Base-by-base conservation (phyloP, 176 grass and related monocot species). In the Aechmea fasciata region DNA sequence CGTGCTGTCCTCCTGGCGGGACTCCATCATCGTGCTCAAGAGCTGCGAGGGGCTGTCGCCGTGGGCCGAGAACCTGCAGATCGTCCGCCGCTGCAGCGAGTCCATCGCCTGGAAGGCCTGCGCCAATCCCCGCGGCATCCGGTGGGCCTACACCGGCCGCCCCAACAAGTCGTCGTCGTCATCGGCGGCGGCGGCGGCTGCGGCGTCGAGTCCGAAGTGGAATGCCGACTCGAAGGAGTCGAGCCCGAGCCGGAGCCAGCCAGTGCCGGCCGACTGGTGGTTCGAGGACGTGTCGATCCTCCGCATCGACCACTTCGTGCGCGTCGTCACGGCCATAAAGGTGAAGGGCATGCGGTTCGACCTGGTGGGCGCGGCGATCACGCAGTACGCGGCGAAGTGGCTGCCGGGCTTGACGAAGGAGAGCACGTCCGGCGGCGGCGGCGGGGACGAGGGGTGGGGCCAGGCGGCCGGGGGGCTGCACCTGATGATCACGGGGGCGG, bases 61-160 rank as follows among this genome's bases (percentile, higher is more conserved):
- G 0, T 99, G 94, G 94, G 84, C 89, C 2, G 94, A 99, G 75
- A 93, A 99, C 94, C 85, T 99, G n/a, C 89, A 99, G 79, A 99
- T 99, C 74, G 89, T 93, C 59, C 85, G 94, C 0, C 82, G 94
- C 0, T 93, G 94, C 84, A 93, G 94, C 70, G 89, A 99, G 80
- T 99, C 94, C 69, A 99, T 99, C 83, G 94, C 94, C 0, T 99
- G 94, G 94, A 99, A 93, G 82, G 89, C 94, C 59, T 99, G 94
- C 75, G 84, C 89, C 7, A 99, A 99, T 41, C 94, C 94, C 4
- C 75, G 87, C 28, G 89, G 89, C 3, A 91, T 99, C 63, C 79
- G 89, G 0, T 99, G 94, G 94, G 82, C 89, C 0, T 99, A 99
- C 84, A 97, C 89, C 15, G 89, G 86, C 3, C 33, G 64, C 17